These are phyloP conservation scores for Didymella glomerata DNA, from an alignment of 2,329 filamentous ascomycete genomes.

Conservation along the genomic window DNA sequence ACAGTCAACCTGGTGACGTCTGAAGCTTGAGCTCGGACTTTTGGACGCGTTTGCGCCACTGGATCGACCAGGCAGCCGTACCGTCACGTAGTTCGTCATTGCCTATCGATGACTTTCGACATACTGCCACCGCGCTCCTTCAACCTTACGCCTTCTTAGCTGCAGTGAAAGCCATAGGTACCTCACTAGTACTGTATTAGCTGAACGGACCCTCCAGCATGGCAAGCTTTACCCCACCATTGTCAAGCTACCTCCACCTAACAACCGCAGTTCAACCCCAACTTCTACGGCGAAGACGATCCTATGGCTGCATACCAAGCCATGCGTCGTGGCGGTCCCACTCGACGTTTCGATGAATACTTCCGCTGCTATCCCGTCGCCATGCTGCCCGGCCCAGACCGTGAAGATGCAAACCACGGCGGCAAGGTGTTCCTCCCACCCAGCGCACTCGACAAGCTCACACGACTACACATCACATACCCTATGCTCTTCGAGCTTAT, in stretches of 20 bases:
- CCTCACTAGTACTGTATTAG: background rate
- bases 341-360: constrained; percentile 94
- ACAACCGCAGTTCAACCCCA: constrained; percentile 51
- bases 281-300: constrained; percentile 63
- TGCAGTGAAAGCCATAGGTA: constrained; percentile 2
- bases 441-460: constrained; percentile 95
- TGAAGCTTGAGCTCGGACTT: constrained; percentile 14
- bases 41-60: constrained; percentile 24
- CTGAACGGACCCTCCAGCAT: constrained; percentile 31
- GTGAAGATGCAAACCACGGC: constrained; percentile 90
- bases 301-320: constrained; percentile 64
- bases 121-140: constrained; percentile 12
- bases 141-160: background rate
- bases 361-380: constrained; percentile 95
- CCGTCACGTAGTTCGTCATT: constrained; percentile 30
- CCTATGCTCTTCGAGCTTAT: constrained; percentile 96
- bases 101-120: constrained; percentile 16
- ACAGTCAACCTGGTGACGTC: constrained; percentile 19
- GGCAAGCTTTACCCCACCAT: constrained; percentile 43
- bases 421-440: constrained; percentile 98
- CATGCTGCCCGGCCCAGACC: constrained; percentile 91
- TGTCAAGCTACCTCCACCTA: constrained; percentile 25
- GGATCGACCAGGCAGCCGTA: constrained; percentile 34
- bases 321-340: constrained; percentile 58
- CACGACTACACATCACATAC: constrained; percentile 93